phyloP scores from a whole-genome alignment of 2,329 filamentous ascomycete species.

The Madurella fahalii region DNA sequence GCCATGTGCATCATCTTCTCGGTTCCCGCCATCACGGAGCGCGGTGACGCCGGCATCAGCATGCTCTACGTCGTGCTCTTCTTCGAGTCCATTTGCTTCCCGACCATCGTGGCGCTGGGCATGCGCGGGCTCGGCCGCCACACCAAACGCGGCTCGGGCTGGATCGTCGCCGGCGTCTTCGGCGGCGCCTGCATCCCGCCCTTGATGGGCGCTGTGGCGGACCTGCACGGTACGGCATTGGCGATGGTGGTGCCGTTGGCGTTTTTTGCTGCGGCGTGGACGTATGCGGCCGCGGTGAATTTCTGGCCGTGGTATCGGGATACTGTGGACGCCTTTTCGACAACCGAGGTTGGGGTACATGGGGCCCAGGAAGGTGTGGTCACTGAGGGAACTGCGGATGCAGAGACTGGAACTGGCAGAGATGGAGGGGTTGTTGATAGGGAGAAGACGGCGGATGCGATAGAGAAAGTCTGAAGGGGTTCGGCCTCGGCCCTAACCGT shows the following conservation, averaged over 20 bases:
- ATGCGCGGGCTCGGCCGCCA: conserved; percentile 72
- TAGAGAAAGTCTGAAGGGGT: background rate
- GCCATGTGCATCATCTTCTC: conserved; percentile 61
- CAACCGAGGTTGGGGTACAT: conserved; percentile 39
- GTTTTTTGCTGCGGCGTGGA: conserved; percentile 55
- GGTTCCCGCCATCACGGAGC: conserved; percentile 44
- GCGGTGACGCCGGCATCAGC: conserved; percentile 46
- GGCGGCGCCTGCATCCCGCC: conserved; percentile 73
- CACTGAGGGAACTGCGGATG: background rate
- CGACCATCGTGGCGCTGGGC: conserved; percentile 73
- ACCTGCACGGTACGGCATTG: conserved; percentile 54
- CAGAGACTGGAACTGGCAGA: background rate
- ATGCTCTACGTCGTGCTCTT: conserved; percentile 70
- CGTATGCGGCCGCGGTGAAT: conserved; percentile 60
- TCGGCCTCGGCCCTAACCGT: background rate
- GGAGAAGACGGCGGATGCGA: background rate
- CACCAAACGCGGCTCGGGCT: conserved; percentile 71
- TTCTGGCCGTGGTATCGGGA: conserved; percentile 61
- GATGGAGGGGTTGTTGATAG: background rate
- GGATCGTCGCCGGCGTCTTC: conserved; percentile 65
- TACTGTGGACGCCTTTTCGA: conserved; percentile 56
- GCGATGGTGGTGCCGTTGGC: conserved; percentile 63
- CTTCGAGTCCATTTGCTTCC: conserved; percentile 78
- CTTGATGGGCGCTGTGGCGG: conserved; percentile 64
- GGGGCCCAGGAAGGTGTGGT: background rate